Evolutionary conservation across 2,329 filamentous ascomycete species (phyloP).

Genomic region (Atkinsonella texensis): DNA sequence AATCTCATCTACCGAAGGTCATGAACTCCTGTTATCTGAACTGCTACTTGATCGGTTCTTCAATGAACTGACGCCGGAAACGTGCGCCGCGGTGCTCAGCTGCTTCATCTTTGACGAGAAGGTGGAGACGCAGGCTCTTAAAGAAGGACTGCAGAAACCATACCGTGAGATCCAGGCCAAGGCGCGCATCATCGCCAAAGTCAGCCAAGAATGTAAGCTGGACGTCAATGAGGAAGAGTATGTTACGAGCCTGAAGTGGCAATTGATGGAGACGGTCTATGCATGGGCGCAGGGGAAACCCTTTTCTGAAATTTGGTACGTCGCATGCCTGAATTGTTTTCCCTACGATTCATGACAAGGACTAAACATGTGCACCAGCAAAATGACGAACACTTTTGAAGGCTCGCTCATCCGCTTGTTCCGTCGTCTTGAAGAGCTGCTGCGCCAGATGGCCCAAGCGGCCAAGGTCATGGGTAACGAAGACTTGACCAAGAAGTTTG

Average conservation of each 20-base stretch:
- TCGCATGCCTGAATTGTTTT: slow-evolving; percentile 12
- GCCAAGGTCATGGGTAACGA: slow-evolving; percentile 97
- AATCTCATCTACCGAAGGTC: slow-evolving; percentile 81
- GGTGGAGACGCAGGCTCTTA: slow-evolving; percentile 63
- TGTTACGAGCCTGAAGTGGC: slow-evolving; percentile 75
- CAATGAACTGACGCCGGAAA: slow-evolving; percentile 83
- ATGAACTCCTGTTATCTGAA: slow-evolving; percentile 87
- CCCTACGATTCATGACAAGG: background rate
- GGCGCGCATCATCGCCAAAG: slow-evolving; percentile 80
- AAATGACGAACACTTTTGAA: slow-evolving; percentile 99
- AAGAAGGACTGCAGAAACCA: slow-evolving; percentile 77
- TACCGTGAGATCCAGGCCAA: slow-evolving; percentile 79
- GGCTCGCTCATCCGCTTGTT: slow-evolving; percentile 93
- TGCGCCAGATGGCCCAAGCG: slow-evolving; percentile 91
- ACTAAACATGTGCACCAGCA: slow-evolving; percentile 39
- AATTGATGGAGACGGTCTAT: slow-evolving; percentile 94
- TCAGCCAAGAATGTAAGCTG: slow-evolving; percentile 89
- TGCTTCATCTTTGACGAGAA: slow-evolving; percentile 98
- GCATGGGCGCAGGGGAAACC: slow-evolving; percentile 83
- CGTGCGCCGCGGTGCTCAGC: slow-evolving; percentile 74
- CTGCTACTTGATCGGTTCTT: slow-evolving; percentile 96
- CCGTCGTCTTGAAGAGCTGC: slow-evolving; percentile 83
- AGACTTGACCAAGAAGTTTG: slow-evolving; percentile 86
- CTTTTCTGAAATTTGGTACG: slow-evolving; percentile 92
- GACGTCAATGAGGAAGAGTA: slow-evolving; percentile 94